A percentile compares a stretch with the other conserved stretches of the same genome.
Evolutionary conservation across 352 stramenopile genomes (phyloP).

Genomic region (Globisporangium radiosum): DNA sequence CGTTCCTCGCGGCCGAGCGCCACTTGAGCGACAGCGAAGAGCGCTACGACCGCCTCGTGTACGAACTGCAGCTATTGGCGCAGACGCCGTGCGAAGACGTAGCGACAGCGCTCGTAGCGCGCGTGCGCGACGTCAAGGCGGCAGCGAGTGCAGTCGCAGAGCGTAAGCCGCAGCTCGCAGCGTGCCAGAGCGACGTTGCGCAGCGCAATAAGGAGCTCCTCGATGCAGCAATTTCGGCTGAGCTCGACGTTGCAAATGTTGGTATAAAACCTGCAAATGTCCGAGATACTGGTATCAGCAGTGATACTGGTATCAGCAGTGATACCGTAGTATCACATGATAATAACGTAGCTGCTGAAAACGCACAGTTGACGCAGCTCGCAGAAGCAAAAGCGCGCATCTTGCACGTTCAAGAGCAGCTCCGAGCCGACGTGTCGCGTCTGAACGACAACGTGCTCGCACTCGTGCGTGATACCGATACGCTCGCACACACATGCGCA

Average conservation of each 20-base stretch:
- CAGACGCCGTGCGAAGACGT: constrained; percentile 53
- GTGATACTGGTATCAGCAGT: too few relatives aligned
- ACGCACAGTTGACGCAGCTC: constrained; percentile 12
- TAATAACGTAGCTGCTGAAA: too few relatives aligned
- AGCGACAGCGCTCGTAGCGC: constrained; percentile 29
- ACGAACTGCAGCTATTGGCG: constrained; percentile 51
- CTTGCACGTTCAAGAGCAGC: constrained; percentile 36
- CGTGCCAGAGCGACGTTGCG: constrained; percentile 28
- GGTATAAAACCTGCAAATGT: background rate
- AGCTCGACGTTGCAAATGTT: constrained; percentile 32
- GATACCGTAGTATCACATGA: too few relatives aligned
- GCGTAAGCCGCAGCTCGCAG: constrained; percentile 25
- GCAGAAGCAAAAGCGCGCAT: constrained; percentile 35
- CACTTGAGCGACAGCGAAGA: constrained; percentile 53
- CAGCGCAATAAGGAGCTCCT: constrained; percentile 41
- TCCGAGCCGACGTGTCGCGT: constrained; percentile 30
- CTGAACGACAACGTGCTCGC: constrained; percentile 45
- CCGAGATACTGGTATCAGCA: too few relatives aligned
- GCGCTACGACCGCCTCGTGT: constrained; percentile 57
- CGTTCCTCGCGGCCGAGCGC: constrained; percentile 51
- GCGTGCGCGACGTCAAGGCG: constrained; percentile 26
- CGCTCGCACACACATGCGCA: constrained; percentile 22
- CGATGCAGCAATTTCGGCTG: constrained; percentile 27
- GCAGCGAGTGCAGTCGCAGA: constrained; percentile 34
- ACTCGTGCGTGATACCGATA: constrained; percentile 42